Percentiles rank a stretch among this genome's conserved stretches.
Evolutionary conservation across 1,284 basidiomycete species (phyloP).

Genomic region (Moniliophthora roreri): DNA sequence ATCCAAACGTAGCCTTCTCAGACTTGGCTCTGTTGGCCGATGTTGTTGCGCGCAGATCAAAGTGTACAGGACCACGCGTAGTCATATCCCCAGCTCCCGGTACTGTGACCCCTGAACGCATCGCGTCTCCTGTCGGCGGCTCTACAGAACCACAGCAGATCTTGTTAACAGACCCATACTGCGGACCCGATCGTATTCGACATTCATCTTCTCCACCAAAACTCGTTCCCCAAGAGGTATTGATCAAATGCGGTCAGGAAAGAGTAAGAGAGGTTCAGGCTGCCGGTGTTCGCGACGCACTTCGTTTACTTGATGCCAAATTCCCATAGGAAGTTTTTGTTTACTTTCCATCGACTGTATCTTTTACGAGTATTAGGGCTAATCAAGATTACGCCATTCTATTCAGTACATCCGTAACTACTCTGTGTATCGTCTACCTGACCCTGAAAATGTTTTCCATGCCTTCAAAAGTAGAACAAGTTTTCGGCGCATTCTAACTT

Average conservation of each 20-base stretch:
- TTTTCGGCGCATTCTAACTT: slow-evolving; percentile 11
- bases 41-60: slow-evolving; percentile 81
- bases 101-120: slow-evolving; percentile 44
- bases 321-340: slow-evolving; percentile 35
- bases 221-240: slow-evolving; percentile 58
- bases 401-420: background rate
- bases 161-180: slow-evolving; percentile 53
- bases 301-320: slow-evolving; percentile 75
- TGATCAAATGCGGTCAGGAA: slow-evolving; percentile 59
- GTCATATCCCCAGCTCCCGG: slow-evolving; percentile 62
- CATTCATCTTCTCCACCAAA: slow-evolving; percentile 42
- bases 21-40: slow-evolving; percentile 83
- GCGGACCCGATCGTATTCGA: slow-evolving; percentile 41
- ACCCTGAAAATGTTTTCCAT: background rate
- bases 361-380: background rate
- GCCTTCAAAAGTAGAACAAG: background rate
- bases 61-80: slow-evolving; percentile 73
- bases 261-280: slow-evolving; percentile 67
- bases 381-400: background rate
- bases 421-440: background rate
- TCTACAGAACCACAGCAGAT: slow-evolving; percentile 28
- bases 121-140: slow-evolving; percentile 30
- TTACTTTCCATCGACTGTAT: background rate
- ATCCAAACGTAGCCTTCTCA: slow-evolving; percentile 84
- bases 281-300: slow-evolving; percentile 76